Conservation (phyloP, 345 rosid species). For the Eucalyptus regnans region DNA sequence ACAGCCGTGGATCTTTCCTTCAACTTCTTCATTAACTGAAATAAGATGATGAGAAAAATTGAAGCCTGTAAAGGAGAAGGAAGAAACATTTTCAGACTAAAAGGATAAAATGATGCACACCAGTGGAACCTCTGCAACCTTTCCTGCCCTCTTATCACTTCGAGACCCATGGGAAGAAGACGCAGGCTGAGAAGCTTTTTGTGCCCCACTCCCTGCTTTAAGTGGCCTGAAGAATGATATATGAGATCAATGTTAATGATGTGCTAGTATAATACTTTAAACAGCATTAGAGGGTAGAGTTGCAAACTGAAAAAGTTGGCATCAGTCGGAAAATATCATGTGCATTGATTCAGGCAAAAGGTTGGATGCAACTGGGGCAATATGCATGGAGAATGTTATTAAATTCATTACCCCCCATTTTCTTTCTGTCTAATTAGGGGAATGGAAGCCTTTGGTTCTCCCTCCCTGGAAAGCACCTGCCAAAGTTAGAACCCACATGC, state of each 20-base stretch:
- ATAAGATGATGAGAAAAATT: neutral
- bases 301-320: neutral
- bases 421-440: conserved; percentile 33
- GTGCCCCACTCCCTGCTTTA: conserved; percentile 15
- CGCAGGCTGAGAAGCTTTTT: conserved; percentile 31
- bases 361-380: neutral
- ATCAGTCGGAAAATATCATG: neutral
- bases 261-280: neutral
- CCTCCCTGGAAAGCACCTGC: conserved; percentile 28
- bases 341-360: neutral
- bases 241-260: neutral
- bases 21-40: conserved; percentile 29
- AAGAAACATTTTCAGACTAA: neutral
- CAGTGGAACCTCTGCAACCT: conserved; percentile 28
- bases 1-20: conserved; percentile 18
- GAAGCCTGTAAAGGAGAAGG: neutral
- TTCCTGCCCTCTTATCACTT: conserved; percentile 16
- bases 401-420: conserved; percentile 50
- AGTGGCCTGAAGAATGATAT: neutral
- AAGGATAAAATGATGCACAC: neutral
- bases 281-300: neutral
- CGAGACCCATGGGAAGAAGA: conserved; percentile 27
- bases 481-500: neutral
- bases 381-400: neutral
- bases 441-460: conserved; percentile 25